Percentiles rank a stretch among this genome's conserved stretches.
phyloP scores from a whole-genome alignment of 495 filamentous ascomycete genomes.

The Staphylotrichum longicolle region DNA sequence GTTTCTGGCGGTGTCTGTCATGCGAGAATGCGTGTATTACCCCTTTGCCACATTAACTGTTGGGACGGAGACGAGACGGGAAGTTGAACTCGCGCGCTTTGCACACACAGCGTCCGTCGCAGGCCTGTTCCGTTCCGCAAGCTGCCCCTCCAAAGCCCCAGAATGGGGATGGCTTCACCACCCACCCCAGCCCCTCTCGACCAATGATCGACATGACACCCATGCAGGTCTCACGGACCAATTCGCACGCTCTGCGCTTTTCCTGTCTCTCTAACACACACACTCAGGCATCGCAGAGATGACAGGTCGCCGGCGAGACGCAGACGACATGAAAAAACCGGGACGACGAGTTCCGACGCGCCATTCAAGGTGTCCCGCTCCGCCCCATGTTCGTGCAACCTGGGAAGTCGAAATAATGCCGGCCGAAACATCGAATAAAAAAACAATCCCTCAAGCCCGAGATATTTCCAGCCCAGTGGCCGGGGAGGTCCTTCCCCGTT shows the following conservation, averaged over 20 bases:
- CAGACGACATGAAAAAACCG: slow-evolving; percentile 1
- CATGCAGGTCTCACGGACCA: slow-evolving; percentile 15
- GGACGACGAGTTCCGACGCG: slow-evolving; percentile 14
- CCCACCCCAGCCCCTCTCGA: not conserved
- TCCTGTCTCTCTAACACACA: not conserved
- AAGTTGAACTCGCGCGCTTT: too few species aligned
- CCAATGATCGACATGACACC: not conserved
- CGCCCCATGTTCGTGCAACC: not conserved
- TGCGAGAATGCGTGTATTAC: too few species aligned
- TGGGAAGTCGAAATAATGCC: too few species aligned
- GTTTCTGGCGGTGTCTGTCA: too few species aligned
- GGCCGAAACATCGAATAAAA: not conserved
- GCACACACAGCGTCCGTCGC: not conserved
- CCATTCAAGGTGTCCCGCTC: slow-evolving; percentile 3
- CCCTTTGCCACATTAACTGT: too few species aligned
- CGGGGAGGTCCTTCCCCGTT: not conserved
- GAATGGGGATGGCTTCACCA: slow-evolving; percentile 3
- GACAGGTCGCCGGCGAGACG: slow-evolving; percentile 4
- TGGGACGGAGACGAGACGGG: too few species aligned
- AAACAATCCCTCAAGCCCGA: slow-evolving; percentile 6
- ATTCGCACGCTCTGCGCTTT: not conserved
- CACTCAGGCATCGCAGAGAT: slow-evolving; percentile 4
- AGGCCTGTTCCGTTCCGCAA: too few species aligned
- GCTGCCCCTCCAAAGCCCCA: not conserved
- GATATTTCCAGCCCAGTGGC: slow-evolving; percentile 1